Base-by-base conservation (phyloP, 208 protist genomes). In the Strigomonas culicis region DNA sequence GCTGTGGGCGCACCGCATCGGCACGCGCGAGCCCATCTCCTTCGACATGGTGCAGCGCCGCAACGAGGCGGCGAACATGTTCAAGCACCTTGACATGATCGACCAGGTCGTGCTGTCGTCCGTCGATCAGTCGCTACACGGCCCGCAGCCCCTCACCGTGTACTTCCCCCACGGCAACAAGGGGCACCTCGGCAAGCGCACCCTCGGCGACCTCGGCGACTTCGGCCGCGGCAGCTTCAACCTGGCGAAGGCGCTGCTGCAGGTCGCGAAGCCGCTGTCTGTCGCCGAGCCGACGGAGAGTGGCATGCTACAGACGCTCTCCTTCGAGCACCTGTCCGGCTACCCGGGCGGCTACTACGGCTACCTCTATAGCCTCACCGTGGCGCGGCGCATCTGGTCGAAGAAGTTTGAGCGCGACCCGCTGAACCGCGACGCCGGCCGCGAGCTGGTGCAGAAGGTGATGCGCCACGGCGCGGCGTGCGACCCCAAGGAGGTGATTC, bases 261-360 rank as follows among this genome's bases (percentile, higher is more conserved):
- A 95, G 43, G 70, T 96, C 7, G 81, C 82, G 7, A 85, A 84
- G 60, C 88, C 90, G 59, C 69, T 96, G 19, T 82, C 87, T 30
- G 72, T 93, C 17, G 82, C 88, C 11, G 79, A 83, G 60, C 84
- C 88, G 10, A 94, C 82, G 4, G 79, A 86, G 46, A 68, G 47
- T 21, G 84, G 85, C 13, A 81, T 92, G 46, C 70, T 96, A 24
- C 60, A 74, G 41, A 86, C 86, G 2, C 77, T 94, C 25, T 96
- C 90, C 27, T 86, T 97, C 64, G 83, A 97, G 70, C 94, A 97
- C 66, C 73, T 97, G 24, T 92, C 79, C 13, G 87, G 84, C 25
- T 97, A 97, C 72, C 92, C 92, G 13, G 94, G 84, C 0, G 87
- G 81, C 22, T 97, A 97, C 77, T 97, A 97, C 66, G 86, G 87